Base-by-base conservation (phyloP, 2,329 filamentous ascomycete species). In the Akanthomyces uredinophilus region DNA sequence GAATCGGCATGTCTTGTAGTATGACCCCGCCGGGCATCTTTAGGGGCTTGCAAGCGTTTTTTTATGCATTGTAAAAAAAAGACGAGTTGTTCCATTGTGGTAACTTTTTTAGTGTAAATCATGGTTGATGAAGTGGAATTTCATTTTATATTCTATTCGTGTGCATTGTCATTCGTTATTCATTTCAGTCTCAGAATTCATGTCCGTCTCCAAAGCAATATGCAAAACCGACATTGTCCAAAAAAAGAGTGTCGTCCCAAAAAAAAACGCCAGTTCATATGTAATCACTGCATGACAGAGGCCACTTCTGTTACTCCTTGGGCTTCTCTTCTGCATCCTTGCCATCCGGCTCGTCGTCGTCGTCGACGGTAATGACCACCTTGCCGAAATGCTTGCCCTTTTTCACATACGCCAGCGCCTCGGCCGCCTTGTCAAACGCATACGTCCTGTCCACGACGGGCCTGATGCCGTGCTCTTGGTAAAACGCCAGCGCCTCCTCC, bases 301-400 rank as follows among this genome's bases (percentile, higher is more conserved):
- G 27, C 6, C 22, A 14, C 11, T 22, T 49, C 13, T 18, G 27
- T 39, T 32, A n/a, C n/a, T 50, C 27, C 22, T 29, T 20, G 10
- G 16, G 5, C 32, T 50, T 41, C 16, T 41, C n/a, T 0, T 13
- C 56, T 4, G 11, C 56, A 16, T 51, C 56, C 13, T 37, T 27
- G 7, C n/a, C 35, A 5, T 22, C 53, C 18, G 18, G 22, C 2
- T 58, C 51, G 7, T 35, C 29, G 11, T n/a, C n/a, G n/a, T 67
- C 68, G 11, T 67, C 70, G 16, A 78, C 74, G 66, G 70, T 79
- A 61, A 86, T 74, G 10, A 81, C 76, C 35, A 86, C 75, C 72
- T 87, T 87, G 27, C 84, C 83, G 69, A 86, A 83, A 66, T 86
- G 83, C 65, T 77, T 78, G 41, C 83, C 80, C 44, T 74, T 77